These are phyloP conservation scores for Pharus latifolius DNA, from an alignment of 176 grass and related monocot species.

Conservation along the genomic window DNA sequence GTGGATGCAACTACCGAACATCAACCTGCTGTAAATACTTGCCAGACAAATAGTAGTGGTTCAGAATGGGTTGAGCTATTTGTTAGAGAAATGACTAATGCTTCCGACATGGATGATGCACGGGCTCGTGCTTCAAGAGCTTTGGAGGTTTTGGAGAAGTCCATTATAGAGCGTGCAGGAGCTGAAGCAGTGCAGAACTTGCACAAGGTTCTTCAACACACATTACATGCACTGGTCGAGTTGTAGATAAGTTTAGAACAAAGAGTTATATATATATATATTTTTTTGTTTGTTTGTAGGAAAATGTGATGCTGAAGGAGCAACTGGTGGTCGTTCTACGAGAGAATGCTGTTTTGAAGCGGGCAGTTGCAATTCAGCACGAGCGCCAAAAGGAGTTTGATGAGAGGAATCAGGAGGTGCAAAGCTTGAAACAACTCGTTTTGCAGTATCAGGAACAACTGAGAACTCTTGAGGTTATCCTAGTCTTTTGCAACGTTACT, in stretches of 20 bases:
- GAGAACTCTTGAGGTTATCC: conserved; percentile 57
- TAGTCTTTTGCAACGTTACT: neutral
- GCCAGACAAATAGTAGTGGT: conserved; percentile 22
- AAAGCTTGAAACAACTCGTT: conserved; percentile 67
- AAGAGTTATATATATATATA: neutral
- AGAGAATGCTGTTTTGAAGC: conserved; percentile 66
- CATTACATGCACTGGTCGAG: neutral
- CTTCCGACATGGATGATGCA: conserved; percentile 59
- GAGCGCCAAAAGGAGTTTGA: conserved; percentile 73
- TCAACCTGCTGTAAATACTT: conserved; percentile 7
- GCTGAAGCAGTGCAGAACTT: conserved; percentile 38
- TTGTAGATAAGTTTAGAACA: neutral
- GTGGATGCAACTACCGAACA: conserved; percentile 25
- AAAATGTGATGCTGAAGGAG: conserved; percentile 78
- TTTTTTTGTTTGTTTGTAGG: conserved; percentile 27
- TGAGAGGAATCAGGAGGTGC: conserved; percentile 46
- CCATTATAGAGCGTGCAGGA: conserved; percentile 33
- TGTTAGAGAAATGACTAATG: conserved; percentile 65
- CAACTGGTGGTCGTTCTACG: conserved; percentile 43
- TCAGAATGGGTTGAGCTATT: conserved; percentile 77
- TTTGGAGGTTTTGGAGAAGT: conserved; percentile 66
- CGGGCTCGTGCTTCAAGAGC: conserved; percentile 51
- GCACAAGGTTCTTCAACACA: conserved; percentile 40
- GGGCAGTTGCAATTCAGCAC: conserved; percentile 78
- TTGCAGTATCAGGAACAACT: conserved; percentile 80